Evolutionary conservation across 306 rosid species (phyloP).

Genomic region (Cucumis cinereus): DNA sequence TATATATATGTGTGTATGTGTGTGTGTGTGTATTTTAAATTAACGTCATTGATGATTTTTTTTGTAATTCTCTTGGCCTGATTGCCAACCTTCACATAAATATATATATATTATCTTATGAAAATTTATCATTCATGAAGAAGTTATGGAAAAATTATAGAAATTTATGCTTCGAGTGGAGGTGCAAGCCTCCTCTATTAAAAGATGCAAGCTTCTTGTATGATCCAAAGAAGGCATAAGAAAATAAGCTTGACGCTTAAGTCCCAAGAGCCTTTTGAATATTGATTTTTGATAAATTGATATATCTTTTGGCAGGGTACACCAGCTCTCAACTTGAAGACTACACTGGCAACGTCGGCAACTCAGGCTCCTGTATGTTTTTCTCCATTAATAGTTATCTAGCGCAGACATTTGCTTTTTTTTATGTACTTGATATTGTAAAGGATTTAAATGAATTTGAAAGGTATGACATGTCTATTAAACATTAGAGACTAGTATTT

Average conservation of each 20-base stretch:
- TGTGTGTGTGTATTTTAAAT: too few species aligned
- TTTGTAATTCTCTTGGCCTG: too few species aligned
- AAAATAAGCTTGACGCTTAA: background rate
- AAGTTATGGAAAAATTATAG: too few species aligned
- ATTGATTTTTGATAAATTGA: background rate
- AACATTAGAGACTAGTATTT: background rate
- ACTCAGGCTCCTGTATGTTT: conserved; percentile 61
- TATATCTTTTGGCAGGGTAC: conserved; percentile 43
- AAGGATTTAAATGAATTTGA: background rate
- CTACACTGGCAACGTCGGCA: conserved; percentile 34
- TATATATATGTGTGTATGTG: too few species aligned
- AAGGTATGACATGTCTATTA: background rate
- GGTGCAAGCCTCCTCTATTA: background rate
- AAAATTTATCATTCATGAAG: too few species aligned
- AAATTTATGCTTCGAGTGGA: background rate
- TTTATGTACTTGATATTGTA: background rate
- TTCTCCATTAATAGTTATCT: background rate
- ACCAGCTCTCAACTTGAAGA: conserved; percentile 57
- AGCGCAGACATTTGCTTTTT: background rate
- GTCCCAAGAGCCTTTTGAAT: background rate
- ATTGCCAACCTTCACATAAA: too few species aligned
- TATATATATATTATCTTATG: too few species aligned
- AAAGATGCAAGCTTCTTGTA: background rate
- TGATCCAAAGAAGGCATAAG: background rate
- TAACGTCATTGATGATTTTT: too few species aligned